Evolutionary conservation across 768 basidiomycete species (phyloP), one percentile per base, ranked within the genome.

Genomic region (Butyriboletus loyo): DNA sequence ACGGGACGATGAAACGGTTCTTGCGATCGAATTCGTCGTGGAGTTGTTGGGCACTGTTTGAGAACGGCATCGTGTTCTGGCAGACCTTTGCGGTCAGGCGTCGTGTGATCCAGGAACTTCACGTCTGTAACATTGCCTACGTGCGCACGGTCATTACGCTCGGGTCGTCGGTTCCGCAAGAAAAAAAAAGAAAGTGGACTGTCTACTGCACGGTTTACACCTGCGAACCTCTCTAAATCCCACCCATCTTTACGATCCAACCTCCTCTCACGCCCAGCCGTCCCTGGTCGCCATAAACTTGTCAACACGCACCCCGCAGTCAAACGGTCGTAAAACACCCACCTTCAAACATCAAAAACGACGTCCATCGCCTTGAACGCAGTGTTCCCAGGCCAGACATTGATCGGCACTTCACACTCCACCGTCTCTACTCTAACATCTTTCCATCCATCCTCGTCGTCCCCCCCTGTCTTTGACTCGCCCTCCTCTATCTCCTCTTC

Each of bases 321-420:
- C 34, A 35, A 21, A 36, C 35, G 11, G 7, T 22, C 21, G 1
- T 13, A 8, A 9, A 24, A 38, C 13, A 24, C 40, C 35, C 25
- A 50, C 37, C 44, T 25, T 68, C 64, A 88, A 4, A 90, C 84
- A 64, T 86, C 85, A 66, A 91, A 90, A 27, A 88, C 83, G 8
- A 91, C 85, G 56, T 89, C 85, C 64, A 80, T 75, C 4, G 90
- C 82, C 68, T 82, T 86, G 71, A 90, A 93, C 39, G 85, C 87
- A 5, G 91, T 95, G 71, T 92, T 93, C 39, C 91, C 91, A 11
- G 93, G 86, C 80, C 87, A 94, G 1, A 97, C 87, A 59, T 70
- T 82, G 51, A 98, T 82, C 19, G 92, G 91, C 38, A 98, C 89
- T 67, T 94, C 90, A 62, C 94, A 97, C 68, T 97, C 96, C 17